A percentile compares a stretch with the other conserved stretches of the same genome.
phyloP scores from a whole-genome alignment of 495 filamentous ascomycete species.

The Halenospora varia region DNA sequence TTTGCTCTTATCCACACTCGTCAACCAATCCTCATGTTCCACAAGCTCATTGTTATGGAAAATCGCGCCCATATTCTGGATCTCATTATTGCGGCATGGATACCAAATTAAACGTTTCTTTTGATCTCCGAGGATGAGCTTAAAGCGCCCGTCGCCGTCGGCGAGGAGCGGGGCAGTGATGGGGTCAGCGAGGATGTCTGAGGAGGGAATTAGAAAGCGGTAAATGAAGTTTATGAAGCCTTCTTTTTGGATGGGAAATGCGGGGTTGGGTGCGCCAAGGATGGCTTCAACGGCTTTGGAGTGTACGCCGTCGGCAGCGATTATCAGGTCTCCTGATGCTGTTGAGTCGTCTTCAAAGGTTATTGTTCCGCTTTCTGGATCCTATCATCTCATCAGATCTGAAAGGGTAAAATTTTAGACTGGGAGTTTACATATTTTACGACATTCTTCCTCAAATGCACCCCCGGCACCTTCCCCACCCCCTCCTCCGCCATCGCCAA shows the following conservation, averaged over 20 bases:
- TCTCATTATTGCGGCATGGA: constrained; percentile 47
- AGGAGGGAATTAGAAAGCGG: constrained; percentile 48
- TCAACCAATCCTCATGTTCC: constrained; percentile 3
- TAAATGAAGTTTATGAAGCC: constrained; percentile 30
- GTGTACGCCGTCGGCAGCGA: constrained; percentile 37
- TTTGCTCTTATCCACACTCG: constrained; percentile 18
- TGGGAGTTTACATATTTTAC: constrained; percentile 25
- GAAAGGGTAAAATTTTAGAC: constrained; percentile 19
- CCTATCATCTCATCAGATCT: constrained; percentile 24
- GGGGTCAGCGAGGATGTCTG: constrained; percentile 41
- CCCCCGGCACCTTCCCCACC: constrained; percentile 30
- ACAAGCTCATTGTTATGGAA: constrained; percentile 38
- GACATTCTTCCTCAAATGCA: constrained; percentile 28
- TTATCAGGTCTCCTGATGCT: constrained; percentile 33
- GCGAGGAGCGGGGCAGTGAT: constrained; percentile 43
- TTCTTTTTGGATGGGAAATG: constrained; percentile 20
- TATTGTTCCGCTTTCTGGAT: constrained; percentile 37
- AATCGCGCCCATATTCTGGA: constrained; percentile 55
- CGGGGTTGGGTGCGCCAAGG: constrained; percentile 22
- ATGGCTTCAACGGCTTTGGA: constrained; percentile 24
- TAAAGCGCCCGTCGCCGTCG: constrained; percentile 34
- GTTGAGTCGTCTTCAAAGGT: constrained; percentile 30
- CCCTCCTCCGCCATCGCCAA: constrained; percentile 32
- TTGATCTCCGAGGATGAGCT: constrained; percentile 41
- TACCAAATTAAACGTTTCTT: constrained; percentile 57